phyloP scores from a whole-genome alignment of 192 early-diverging fungal genomes.

The Rhizophagus sp. region DNA sequence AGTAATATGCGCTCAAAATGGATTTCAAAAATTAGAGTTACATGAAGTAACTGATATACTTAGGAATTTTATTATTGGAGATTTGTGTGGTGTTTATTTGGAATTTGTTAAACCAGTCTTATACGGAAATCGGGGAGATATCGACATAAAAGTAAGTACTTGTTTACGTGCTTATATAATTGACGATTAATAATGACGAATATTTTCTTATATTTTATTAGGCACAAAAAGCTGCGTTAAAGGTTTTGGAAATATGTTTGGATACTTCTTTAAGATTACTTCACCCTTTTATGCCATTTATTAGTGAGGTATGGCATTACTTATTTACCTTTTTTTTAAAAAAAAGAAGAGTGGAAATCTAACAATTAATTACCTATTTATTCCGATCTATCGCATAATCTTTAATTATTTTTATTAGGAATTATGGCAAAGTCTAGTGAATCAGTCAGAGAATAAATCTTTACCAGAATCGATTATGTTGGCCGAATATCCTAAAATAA shows the following conservation, averaged over 20 bases:
- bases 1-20: conserved; percentile 60
- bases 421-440: conserved; percentile 51
- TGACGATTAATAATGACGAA: neutral
- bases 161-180: neutral
- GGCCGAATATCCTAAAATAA: conserved; percentile 43
- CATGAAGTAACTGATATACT: conserved; percentile 77
- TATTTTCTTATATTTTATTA: conserved; percentile 31
- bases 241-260: conserved; percentile 66
- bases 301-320: conserved; percentile 77
- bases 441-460: conserved; percentile 15
- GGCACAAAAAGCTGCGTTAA: conserved; percentile 46
- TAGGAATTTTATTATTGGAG: conserved; percentile 87
- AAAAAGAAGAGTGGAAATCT: too few relatives aligned
- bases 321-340: too few relatives aligned
- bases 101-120: conserved; percentile 84
- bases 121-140: conserved; percentile 53
- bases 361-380: too few relatives aligned
- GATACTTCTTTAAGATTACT: conserved; percentile 77
- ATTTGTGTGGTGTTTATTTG: conserved; percentile 95
- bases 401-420: conserved; percentile 39
- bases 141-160: conserved; percentile 50
- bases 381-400: neutral
- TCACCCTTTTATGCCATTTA: conserved; percentile 98
- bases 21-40: conserved; percentile 71
- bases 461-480: conserved; percentile 47